phyloP scores from a whole-genome alignment of 1,284 basidiomycete genomes.

The Fereydounia khargensis region DNA sequence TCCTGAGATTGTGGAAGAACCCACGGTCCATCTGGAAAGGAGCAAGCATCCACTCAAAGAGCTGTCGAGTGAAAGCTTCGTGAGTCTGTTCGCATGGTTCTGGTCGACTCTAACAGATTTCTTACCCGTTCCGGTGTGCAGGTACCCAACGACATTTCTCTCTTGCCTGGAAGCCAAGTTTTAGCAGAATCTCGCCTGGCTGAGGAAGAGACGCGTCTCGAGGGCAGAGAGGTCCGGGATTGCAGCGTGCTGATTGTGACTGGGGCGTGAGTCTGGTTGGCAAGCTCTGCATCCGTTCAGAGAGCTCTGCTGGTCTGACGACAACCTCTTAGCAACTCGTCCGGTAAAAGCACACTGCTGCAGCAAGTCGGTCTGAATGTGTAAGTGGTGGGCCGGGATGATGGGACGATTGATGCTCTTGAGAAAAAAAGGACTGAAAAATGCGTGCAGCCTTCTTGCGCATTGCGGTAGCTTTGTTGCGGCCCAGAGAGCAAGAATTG shows the following conservation, averaged over 20 bases:
- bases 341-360: conserved; percentile 32
- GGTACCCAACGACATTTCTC: conserved; percentile 31
- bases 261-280: conserved; percentile 19
- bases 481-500: conserved; percentile 19
- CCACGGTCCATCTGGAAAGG: conserved; percentile 12
- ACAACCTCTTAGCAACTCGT: conserved; percentile 18
- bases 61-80: conserved; percentile 23
- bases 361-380: conserved; percentile 26
- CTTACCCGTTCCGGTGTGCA: not conserved
- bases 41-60: conserved; percentile 28
- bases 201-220: not conserved
- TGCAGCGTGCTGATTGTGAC: conserved; percentile 30
- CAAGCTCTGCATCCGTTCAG: not conserved
- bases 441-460: conserved; percentile 8
- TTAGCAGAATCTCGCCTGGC: not conserved
- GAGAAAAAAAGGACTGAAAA: too few relatives aligned
- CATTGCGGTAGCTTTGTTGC: conserved; percentile 32
- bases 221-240: not conserved
- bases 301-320: not conserved
- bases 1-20: conserved; percentile 13
- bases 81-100: conserved; percentile 2
- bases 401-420: too few relatives aligned
- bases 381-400: conserved; percentile 6
- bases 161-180: too few relatives aligned
- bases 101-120: not conserved